A percentile compares a stretch with the other conserved stretches of the same genome.
Evolutionary conservation across 805 yeast species (phyloP).

Genomic region (Candida boleticola): DNA sequence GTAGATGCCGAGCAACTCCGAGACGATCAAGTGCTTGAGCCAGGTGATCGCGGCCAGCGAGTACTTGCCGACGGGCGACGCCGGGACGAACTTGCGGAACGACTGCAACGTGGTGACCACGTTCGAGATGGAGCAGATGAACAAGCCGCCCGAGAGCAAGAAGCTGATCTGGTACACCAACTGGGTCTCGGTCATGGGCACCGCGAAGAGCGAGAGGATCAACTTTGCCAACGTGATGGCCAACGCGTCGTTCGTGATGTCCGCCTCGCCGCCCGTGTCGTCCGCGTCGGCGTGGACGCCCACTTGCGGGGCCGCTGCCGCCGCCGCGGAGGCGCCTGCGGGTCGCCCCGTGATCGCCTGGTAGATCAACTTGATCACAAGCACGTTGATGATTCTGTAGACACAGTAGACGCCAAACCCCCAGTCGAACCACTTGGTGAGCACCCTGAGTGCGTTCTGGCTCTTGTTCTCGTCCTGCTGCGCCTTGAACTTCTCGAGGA

Average conservation of each 20-base stretch:
- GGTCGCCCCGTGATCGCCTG: neutral
- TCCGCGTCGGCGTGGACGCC: constrained; percentile 5
- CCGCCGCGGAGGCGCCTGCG: neutral
- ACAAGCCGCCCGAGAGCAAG: constrained; percentile 55
- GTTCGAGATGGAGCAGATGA: constrained; percentile 62
- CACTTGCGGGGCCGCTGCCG: neutral
- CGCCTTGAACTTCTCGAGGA: constrained; percentile 14
- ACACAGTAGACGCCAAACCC: constrained; percentile 48
- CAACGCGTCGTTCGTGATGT: constrained; percentile 38
- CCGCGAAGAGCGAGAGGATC: constrained; percentile 21
- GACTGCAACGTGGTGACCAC: constrained; percentile 61
- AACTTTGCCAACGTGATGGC: constrained; percentile 48
- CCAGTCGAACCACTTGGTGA: constrained; percentile 17
- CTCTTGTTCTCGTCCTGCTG: constrained; percentile 11
- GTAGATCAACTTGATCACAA: constrained; percentile 20
- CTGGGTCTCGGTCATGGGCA: constrained; percentile 36
- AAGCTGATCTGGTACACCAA: constrained; percentile 48
- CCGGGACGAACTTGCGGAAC: constrained; percentile 32
- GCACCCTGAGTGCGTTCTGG: constrained; percentile 6
- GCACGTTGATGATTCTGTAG: constrained; percentile 44
- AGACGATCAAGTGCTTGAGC: constrained; percentile 37
- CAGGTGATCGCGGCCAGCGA: constrained; percentile 22
- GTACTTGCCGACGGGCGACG: constrained; percentile 11
- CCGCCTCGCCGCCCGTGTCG: constrained; percentile 9
- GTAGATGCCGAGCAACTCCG: constrained; percentile 50